Base-by-base conservation (phyloP, 176 grass and related monocot genomes). In the Tillandsia fasciculata region DNA sequence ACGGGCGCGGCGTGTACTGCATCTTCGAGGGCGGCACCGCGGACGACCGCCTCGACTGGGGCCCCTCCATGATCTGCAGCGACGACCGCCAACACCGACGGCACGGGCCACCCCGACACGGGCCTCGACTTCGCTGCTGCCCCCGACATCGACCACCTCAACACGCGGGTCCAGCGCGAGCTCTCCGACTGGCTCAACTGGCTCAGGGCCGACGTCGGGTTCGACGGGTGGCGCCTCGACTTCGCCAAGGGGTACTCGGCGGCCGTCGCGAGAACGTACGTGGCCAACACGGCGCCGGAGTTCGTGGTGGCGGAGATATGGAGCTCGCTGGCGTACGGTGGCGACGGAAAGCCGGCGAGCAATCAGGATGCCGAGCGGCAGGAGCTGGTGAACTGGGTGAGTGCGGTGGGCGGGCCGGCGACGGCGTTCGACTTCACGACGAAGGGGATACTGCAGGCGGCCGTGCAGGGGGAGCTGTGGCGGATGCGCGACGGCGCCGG, bases 141-240 rank as follows among this genome's bases (percentile, higher is more conserved):
- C 14, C 91, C 91, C 0, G 91, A 96, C 82, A 88, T 96, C 79
- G 91, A 96, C 71, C 91, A 96, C 80, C 91, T 91, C 77, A 96
- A 91, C 84, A 26, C 64, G 1, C 80, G 72, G 24, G 91, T 96
- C 63, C 91, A 91, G 76, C 59, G 18, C 0, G 92, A 96, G 78
- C 92, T 96, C 71, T 80, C 86, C 9, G 88, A 85, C 63, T 96
- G 92, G 92, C 86, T 96, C 68, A 89, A 89, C 53, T 89, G 86
- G 92, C 86, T 96, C 78, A 91, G 79, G 76, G 53, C 76, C 52
- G 86, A 91, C 27, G 13, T 96, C 26, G 86, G 88, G 3, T 96
- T 96, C 63, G 86, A 85, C 67, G 88, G 83, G 49, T 91, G 92
- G 88, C 78, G 88, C 14, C 66, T 96, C 10, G 92, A 91, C 76